A percentile compares a stretch with the other conserved stretches of the same genome.
Conservation (phyloP, 1,284 basidiomycete genomes). For the Chiua sp. region DNA sequence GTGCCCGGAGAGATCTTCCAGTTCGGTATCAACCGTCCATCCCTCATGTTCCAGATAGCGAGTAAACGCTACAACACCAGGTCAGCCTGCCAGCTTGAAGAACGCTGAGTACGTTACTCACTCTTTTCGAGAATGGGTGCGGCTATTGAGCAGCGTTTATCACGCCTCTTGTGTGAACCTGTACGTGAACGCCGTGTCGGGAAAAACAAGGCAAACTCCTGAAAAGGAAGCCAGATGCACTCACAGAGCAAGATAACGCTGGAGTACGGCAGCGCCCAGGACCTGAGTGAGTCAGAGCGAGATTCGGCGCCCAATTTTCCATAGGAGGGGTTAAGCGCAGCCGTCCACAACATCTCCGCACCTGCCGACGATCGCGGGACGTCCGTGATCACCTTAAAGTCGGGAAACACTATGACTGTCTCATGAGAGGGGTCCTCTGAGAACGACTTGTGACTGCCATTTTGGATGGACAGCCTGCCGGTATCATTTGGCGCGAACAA, state of each 20-base stretch:
- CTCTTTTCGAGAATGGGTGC: conserved; percentile 83
- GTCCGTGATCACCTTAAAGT: conserved; percentile 82
- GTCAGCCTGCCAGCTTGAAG: conserved; percentile 4
- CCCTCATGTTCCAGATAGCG: conserved; percentile 64
- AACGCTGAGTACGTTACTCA: conserved; percentile 32
- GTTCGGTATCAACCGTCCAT: conserved; percentile 78
- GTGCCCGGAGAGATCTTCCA: conserved; percentile 67
- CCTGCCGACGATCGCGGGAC: conserved; percentile 67
- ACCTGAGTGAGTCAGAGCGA: conserved; percentile 56
- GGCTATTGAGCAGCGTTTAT: conserved; percentile 88
- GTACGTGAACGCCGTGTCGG: conserved; percentile 9
- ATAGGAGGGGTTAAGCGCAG: conserved; percentile 62
- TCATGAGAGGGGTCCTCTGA: conserved; percentile 63
- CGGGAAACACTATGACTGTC: conserved; percentile 87
- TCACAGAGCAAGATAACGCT: conserved; percentile 84
- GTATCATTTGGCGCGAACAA: conserved; percentile 62
- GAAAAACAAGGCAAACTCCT: not conserved
- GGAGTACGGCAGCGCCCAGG: conserved; percentile 78
- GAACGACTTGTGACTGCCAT: conserved; percentile 78
- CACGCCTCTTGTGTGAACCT: conserved; percentile 93
- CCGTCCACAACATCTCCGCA: conserved; percentile 72
- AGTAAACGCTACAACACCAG: conserved; percentile 55
- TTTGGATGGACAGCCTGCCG: conserved; percentile 72
- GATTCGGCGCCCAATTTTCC: conserved; percentile 47
- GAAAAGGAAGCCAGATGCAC: conserved; percentile 23